Percentiles rank a stretch among this genome's conserved stretches.
Conservation (phyloP, 148 eudicot genomes). For the Rhododendron simsii region DNA sequence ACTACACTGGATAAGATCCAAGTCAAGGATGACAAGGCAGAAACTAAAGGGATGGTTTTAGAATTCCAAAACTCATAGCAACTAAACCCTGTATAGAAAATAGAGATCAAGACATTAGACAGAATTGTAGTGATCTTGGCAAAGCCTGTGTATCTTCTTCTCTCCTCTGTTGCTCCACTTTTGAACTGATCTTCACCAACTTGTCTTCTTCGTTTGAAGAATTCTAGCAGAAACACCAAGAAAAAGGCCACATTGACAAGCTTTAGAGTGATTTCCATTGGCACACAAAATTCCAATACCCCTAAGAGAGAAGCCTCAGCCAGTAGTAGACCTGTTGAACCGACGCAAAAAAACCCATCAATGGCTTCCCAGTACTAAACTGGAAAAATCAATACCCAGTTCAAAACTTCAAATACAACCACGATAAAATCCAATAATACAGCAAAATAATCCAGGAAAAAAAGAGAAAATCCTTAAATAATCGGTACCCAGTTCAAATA, state of each 20-base stretch:
- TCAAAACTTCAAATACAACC: neutral
- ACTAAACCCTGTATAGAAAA: slow-evolving; percentile 40
- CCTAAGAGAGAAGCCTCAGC: neutral
- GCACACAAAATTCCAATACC: slow-evolving; percentile 5
- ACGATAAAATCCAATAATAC: neutral
- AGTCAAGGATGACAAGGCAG: slow-evolving; percentile 33
- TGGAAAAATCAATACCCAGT: neutral
- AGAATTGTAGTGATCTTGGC: slow-evolving; percentile 31
- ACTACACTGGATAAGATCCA: slow-evolving; percentile 57
- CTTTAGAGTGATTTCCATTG: slow-evolving; percentile 40
- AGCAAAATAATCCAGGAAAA: neutral
- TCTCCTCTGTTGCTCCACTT: neutral
- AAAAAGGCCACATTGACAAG: slow-evolving; percentile 50
- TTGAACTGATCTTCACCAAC: slow-evolving; percentile 7
- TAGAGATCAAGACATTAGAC: slow-evolving; percentile 33
- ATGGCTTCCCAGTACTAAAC: slow-evolving; percentile 17
- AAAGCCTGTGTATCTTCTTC: slow-evolving; percentile 12
- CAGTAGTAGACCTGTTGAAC: neutral
- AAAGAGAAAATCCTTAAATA: neutral
- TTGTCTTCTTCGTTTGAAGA: slow-evolving; percentile 26
- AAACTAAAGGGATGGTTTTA: slow-evolving; percentile 16
- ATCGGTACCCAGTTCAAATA: neutral
- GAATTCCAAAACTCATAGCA: slow-evolving; percentile 39
- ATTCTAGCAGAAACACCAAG: slow-evolving; percentile 39
- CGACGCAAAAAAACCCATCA: neutral